Base-by-base conservation (phyloP, 768 basidiomycete species). In the Pleurotus pulmonarius region DNA sequence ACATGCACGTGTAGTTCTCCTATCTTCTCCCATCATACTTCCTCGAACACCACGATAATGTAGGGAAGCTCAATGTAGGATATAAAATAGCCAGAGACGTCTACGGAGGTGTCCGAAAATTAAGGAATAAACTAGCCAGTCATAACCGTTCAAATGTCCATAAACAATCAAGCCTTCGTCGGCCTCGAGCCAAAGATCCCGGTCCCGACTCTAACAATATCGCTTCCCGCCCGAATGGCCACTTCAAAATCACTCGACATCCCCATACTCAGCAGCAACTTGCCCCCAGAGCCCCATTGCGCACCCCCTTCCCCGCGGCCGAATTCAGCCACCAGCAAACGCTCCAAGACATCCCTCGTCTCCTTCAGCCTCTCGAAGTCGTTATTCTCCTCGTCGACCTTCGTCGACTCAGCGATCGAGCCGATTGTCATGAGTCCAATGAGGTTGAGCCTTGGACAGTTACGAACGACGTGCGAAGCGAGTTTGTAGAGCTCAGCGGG, bases 401-500 rank as follows among this genome's bases (percentile, higher is more conserved):
- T 77, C 8, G 72, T 65, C 2, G 92, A 94, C 59, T 85, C 79
- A 38, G 85, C 79, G 52, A 91, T 77, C 15, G 93, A 83, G 1
- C 97, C 97, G 62, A 99, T 98, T 1, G 97, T 98, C 97, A 99
- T 99, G 47, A 99, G 72, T 3, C 97, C 97, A 49, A 86, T 83
- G 3, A 98, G 73, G 18, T 76, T 81, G 26, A 99, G 79, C 15
- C 74, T 76, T 1, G 92, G 89, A 69, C 97, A 99, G 26, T 77
- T 70, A 1, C 69, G 65, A 46, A 97, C 61, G 67, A 99, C 76
- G 63, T 90, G 82, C 53, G 69, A 73, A 3, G 90, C 94, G 18
- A 98, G 80, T 44, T 78, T 74, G 43, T 78, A 69, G 29, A 92
- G 74, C 22, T 90, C 90, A 3, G 78, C 74, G 7, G 69, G 65